Evolutionary conservation across 2,329 filamentous ascomycete genomes (phyloP), one percentile per base, ranked within the genome.

Genomic region (Trichoderma sp.): DNA sequence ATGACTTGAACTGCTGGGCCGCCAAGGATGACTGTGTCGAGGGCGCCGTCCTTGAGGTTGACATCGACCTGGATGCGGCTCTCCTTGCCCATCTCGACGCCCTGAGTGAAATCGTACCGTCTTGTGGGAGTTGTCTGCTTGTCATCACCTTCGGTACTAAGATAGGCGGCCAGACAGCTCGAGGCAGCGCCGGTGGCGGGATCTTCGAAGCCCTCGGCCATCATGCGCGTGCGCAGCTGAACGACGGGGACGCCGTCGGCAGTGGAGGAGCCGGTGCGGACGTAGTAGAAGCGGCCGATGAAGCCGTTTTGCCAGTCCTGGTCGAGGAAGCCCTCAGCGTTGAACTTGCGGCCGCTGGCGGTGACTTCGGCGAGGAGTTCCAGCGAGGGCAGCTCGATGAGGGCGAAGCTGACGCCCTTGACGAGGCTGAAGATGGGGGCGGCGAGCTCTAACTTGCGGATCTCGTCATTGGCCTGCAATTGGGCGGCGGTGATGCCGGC

Each of bases 381-480:
- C 11, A 93, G 80, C 68, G 84, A 85, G 0, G 87, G 83, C 26
- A 96, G 83, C 74, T 88, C 82, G 15, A 92, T 83, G 36, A 93
- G 85, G n/a, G 89, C 80, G 79, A 94, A 94, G 1, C 88, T 88
- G 90, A 95, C 92, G 62, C 92, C 93, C 58, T 88, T 88, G 43
- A 94, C 92, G 59, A 94, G 88, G 74, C 87, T 90, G 70, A 90
- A 85, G 20, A 88, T 76, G 15, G 87, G 85, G 9, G 85, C 83
- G 12, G 75, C 72, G 36, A 82, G 74, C 79, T 85, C 83, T 5
- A 80, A 80, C n/a, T 77, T 68, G 26, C 77, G 77, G 62, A 84
- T 77, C 5, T 72, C 73, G 0, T 73, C 57, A 32, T 80, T 77
- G 9, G 73, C 20, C 26, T 79, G 78, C 13, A 83, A 77, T 23